Base-by-base conservation (phyloP, 176 grass and related monocot species). In the Chrysopogon serrulatus region DNA sequence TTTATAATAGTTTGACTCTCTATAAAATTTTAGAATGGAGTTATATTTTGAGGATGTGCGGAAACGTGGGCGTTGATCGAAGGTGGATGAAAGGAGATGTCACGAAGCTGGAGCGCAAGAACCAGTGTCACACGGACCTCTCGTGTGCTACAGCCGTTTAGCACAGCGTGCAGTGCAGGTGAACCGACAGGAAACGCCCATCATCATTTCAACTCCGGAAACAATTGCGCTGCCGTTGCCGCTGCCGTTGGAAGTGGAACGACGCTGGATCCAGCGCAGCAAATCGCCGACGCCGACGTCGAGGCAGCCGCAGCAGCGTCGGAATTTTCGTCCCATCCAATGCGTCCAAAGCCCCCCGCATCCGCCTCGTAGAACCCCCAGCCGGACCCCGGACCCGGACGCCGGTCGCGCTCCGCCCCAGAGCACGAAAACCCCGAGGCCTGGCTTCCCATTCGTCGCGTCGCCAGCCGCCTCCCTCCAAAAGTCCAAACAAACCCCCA, bases 361-460 rank as follows among this genome's bases (percentile, higher is more conserved):
- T 37, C 36, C n/a, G 26, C 44, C 18, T 49, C 40, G 13, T 43
- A 78, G 83, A 85, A 69, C n/a, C 2, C 47, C 49, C 30, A 19
- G 19, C 8, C 14, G 23, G 12, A 5, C 41, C 40, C 41, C n/a
- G n/a, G n/a, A n/a, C n/a, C 18, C 24, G 41, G 40, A 42, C 73
- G 53, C 53, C 53, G 73, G 79, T 63, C 65, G 62, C 79, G 24
- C 80, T 69, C 65, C 85, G 61, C 37, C 45, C 76, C 26, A 73
- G 18, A 73, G 18, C 71, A 69, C 60, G 78, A 14, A 68, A 75
- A 35, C 45, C 78, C 85, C 48, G 36, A 67, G 3, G 2, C n/a
- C 5, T 23, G 39, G 5, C 47, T 76, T 68, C 73, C 41, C 34
- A 53, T 83, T 72, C 80, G 65, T 88, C 80, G 67, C 75, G 74